Evolutionary conservation across 2,329 filamentous ascomycete genomes (phyloP), one percentile per base, ranked within the genome.

Genomic region (Neonectria sp.): DNA sequence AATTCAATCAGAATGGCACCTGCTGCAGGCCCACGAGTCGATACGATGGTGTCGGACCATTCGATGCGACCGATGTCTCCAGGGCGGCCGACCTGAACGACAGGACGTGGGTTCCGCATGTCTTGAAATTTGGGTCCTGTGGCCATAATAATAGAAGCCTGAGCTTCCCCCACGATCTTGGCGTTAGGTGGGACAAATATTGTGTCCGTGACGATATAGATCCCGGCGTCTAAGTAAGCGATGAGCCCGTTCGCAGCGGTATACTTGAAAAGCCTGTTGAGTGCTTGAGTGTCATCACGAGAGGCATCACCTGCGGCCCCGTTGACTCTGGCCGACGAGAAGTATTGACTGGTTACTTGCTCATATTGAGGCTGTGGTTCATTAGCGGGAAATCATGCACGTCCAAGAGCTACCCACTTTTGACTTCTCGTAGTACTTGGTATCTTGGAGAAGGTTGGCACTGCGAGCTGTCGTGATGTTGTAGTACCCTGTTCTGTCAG

Each of bases 1-100:
- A 91, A 95, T 76, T 95, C 86, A 65, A 95, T 89, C 7, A 95
- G 82, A 8, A 91, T 84, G 1, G 92, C 93, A 5, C 93, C 93
- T 1, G 89, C 85, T 8, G 90, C 85, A 29, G 90, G 81, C 1
- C 92, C 93, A 63, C 89, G 85, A 0, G 91, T 93, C 61, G 89
- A 90, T 15, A 95, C 84, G 55, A 95, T 87, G 74, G 93, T 89
- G 76, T 95, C 93, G 5, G 88, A 90, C 84, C 91, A 89, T 78
- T 95, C 92, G 21, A 95, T 83, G 15, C 82, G 83, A 6, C 93
- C 93, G 11, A 79, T 79, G 27, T 94, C 88, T 3, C 92, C 91
- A 0, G 88, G 82, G 3, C 74, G 73, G 11, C 91, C 92, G n/a
- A 94, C 86, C 71, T 90, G 87, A 1, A 95, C 83, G 0, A 95